Base-by-base conservation (phyloP, 2,329 filamentous ascomycete genomes). In the Knoxdaviesia proteae region DNA sequence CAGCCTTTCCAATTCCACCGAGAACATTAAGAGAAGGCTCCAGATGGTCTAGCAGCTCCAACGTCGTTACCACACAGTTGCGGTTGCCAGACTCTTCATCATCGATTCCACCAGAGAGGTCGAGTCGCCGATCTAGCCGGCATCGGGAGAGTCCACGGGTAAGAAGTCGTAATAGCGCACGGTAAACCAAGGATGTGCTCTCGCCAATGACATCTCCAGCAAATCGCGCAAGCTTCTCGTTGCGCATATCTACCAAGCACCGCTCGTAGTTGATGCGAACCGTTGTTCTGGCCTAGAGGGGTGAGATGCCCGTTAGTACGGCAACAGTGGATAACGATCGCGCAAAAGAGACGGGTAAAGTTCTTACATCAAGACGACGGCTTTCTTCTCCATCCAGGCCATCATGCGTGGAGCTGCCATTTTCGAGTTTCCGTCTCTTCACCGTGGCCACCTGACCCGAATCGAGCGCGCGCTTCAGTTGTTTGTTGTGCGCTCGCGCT, bases 231-330 rank as follows among this genome's bases (percentile, higher is more conserved):
- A 96, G 74, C 20, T 76, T 74, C 48, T 78, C 71, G 51, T 84
- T 94, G 44, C 88, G 82, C 48, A 94, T 66, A 41, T 82, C 77
- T 7, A 94, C 82, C 6, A 79, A 65, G 46, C 84, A 83, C 57
- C 88, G 92, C 44, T 87, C 80, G 52, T 84, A 79, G 54, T 94
- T 94, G 43, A 94, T 66, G 32, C 79, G 74, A 40, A 96, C 65
- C 34, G 87, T 68, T 48, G 86, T 65, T 45, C 80, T 71, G 41
- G 74, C 70, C 77, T 92, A 54, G 7, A 40, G n/a, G 29, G 2
- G 44, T 37, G 38, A 32, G 6, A 6, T 3, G 6, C 20, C 42
- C 20, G 51, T 58, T 50, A 61, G 54, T 41, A 36, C 48, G 40
- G 46, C 10, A n/a, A 37, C 30, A 6, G n/a, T 10, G 30, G 9